Conservation (phyloP, 139 green algal species). For the Medakamo hakoo region DNA sequence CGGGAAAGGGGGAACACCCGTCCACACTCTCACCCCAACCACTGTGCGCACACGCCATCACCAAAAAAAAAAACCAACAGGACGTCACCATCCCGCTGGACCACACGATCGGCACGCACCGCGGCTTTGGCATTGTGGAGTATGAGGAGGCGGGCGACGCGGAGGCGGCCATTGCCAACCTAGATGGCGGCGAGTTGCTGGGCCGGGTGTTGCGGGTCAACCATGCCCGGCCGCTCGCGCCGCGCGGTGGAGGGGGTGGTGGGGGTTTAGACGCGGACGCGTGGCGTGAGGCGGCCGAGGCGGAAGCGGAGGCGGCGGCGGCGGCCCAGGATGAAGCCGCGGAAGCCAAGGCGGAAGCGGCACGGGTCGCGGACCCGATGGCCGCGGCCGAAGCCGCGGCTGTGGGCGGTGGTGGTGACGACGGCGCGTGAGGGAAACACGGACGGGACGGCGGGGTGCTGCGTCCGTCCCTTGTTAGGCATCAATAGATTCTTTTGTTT, state of each 20-base stretch:
- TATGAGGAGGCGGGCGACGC: slow-evolving; percentile 81
- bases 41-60: too few relatives aligned
- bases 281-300: slow-evolving; percentile 4
- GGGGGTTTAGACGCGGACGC: not conserved
- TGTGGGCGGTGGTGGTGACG: not conserved
- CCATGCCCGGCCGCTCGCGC: slow-evolving; percentile 70
- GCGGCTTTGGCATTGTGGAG: slow-evolving; percentile 92
- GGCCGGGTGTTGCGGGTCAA: slow-evolving; percentile 66
- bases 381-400: slow-evolving; percentile 3
- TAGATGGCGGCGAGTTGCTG: slow-evolving; percentile 58
- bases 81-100: slow-evolving; percentile 89
- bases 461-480: too few relatives aligned
- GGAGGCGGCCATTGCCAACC: slow-evolving; percentile 87
- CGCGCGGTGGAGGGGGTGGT: slow-evolving; percentile 16
- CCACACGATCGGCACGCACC: slow-evolving; percentile 60
- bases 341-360: slow-evolving; percentile 21
- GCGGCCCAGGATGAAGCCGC: slow-evolving; percentile 18
- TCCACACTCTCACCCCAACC: too few relatives aligned
- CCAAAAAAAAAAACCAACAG: too few relatives aligned
- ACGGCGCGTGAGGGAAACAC: not conserved
- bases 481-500: not conserved
- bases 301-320: slow-evolving; percentile 18
- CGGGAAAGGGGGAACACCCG: too few relatives aligned
- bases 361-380: slow-evolving; percentile 10
- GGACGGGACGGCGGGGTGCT: slow-evolving; percentile 3